Conservation (phyloP, 129 eudicot genomes). For the Arctium minus region DNA sequence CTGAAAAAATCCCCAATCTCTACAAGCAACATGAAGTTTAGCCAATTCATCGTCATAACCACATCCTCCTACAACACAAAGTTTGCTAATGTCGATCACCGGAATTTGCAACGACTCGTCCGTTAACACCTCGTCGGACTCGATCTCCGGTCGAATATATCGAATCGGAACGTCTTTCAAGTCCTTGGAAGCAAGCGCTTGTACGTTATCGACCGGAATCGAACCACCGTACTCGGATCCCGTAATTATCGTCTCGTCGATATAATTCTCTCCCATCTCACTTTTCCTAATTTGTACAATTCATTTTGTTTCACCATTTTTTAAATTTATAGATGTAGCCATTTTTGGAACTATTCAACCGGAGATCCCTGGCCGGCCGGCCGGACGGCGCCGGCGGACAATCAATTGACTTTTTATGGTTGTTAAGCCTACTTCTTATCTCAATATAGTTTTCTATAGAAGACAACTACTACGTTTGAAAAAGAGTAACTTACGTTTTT, state of each 20-base stretch:
- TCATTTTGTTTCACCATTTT: background rate
- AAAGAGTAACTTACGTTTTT: no score
- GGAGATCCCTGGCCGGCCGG: no score
- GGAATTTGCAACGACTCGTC: constrained; percentile 48
- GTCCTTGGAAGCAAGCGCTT: constrained; percentile 41
- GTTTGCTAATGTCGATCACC: constrained; percentile 45
- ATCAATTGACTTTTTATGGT: no score
- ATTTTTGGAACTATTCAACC: no score
- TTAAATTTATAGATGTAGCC: no score
- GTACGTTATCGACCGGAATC: constrained; percentile 53
- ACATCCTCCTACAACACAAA: background rate
- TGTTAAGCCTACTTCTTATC: no score
- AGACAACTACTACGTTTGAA: no score
- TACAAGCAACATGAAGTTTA: constrained; percentile 51
- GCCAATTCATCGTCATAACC: constrained; percentile 34
- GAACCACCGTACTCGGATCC: constrained; percentile 43
- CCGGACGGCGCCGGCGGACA: no score
- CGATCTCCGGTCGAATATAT: constrained; percentile 46
- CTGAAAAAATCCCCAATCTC: constrained; percentile 68
- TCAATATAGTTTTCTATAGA: no score
- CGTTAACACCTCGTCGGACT: constrained; percentile 18
- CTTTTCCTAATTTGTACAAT: background rate
- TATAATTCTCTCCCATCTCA: constrained; percentile 9
- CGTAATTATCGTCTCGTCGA: background rate
- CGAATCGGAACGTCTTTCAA: constrained; percentile 38